Base-by-base conservation (phyloP, 2,329 filamentous ascomycete species). In the Erysiphe neolycopersici region DNA sequence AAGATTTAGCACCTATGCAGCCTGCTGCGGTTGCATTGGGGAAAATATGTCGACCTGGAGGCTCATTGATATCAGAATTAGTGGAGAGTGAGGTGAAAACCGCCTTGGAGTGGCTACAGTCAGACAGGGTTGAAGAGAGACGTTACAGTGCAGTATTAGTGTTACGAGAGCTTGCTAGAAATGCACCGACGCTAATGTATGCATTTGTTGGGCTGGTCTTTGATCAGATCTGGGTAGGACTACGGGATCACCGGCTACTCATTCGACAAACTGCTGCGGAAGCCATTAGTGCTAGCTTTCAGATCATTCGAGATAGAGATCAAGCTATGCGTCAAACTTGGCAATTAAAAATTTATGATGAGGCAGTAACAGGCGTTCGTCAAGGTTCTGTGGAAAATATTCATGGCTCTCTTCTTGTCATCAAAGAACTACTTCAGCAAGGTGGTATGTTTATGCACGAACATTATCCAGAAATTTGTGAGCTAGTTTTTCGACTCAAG, bases 361-460 rank as follows among this genome's bases (percentile, higher is more conserved):
- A 94, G 61, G 76, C 84, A 16, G 68, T 82, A 47, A 68, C 72
- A 47, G 85, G 85, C 6, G 74, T 98, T 51, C 76, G 77, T 57
- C 70, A 76, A 42, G 79, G 75, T 52, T 83, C 82, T 16, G 70
- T 91, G 44, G 89, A 98, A 58, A 79, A 76, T 47, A 78, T 92
- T 37, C 91, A 98, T 57, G 89, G 83, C n/a, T 94, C 87, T 1
- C 68, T 98, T 36, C 68, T 98, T 17, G 84, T 91, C 1, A 69
- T 95, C 53, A 91, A 87, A 58, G 87, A 95, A 61, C 69, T 98
- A 41, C 72, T 98, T 16, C 73, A 89, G 49, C 87, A 93, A 58
- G 89, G 89, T 43, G 85, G 84, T 52, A 98, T 98, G 87, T 98
- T 92, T 60, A 95, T 98, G 89, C 84, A 93, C 54, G 81, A 85